Base-by-base conservation (phyloP, 2,329 filamentous ascomycete genomes). In the Calonectria leucothoes region DNA sequence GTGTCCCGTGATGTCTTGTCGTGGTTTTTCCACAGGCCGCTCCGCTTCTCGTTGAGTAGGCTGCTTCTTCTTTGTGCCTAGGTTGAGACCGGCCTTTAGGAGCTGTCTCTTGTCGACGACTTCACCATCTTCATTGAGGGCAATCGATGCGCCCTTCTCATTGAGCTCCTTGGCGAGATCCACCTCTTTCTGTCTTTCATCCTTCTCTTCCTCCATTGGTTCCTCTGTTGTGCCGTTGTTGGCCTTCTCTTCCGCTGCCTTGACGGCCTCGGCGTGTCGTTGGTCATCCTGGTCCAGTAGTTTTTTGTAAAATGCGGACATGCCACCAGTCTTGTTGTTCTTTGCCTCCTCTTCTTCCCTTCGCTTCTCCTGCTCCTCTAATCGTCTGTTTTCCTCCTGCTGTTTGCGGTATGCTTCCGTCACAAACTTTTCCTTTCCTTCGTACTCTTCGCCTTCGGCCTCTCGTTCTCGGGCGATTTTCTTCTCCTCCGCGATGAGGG, bases 31-130 rank as follows among this genome's bases (percentile, higher is more conserved):
- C 6, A 71, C 71, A 6, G 78, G 74, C 12, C 76, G 69, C 20
- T 77, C 71, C 0, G 79, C 72, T 49, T 82, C 81, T 31, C 65
- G 75, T 52, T 79, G 78, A 11, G 68, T 75, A 33, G 70, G 82
- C 70, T 89, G 85, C 82, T 91, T 92, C 77, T 92, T 92, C 82
- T 91, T 93, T 0, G 89, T 86, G 64, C 89, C 89, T 23, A 97
- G 85, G 79, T 97, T 97, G 66, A 97, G 88, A 31, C 94, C 94
- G 8, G 94, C 93, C 59, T 87, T 89, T 8, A 97, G 89, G 11
- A 97, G 87, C 82, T 97, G 93, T n/a, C 94, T 89, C 86, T 95
- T 96, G 82, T 97, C 94, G 31, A 95, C 93, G 2, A 97, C 92
- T 81, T 96, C 91, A 0, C 94, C 94, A 48, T 97, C 94, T 74